Percentiles rank a stretch among this genome's conserved stretches.
These are phyloP conservation scores for Ophiostoma fasciatum DNA, from an alignment of 2,329 filamentous ascomycete species.

Conservation along the genomic window DNA sequence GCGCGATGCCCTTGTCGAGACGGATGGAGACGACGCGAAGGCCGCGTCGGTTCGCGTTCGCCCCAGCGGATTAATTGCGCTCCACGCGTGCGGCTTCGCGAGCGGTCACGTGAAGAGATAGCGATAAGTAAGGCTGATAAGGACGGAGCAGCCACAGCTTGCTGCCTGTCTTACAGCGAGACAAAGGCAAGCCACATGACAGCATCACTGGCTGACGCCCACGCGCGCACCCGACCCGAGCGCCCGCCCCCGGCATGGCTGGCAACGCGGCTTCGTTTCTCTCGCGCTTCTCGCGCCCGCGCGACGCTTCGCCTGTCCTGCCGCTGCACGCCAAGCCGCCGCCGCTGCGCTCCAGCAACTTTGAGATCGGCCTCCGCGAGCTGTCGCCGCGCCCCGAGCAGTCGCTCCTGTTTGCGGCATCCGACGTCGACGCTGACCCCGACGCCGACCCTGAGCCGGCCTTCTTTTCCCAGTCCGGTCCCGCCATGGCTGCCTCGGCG, in stretches of 20 bases:
- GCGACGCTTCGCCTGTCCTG: slow-evolving; percentile 14
- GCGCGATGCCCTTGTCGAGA: slow-evolving; percentile 2
- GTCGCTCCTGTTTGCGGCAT: slow-evolving; percentile 10
- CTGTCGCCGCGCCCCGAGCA: slow-evolving; percentile 19
- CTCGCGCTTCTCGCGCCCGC: slow-evolving; percentile 16
- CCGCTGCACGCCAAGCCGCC: slow-evolving; percentile 15
- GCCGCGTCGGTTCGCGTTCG: slow-evolving; percentile 10
- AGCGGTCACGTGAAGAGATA: slow-evolving; percentile 5
- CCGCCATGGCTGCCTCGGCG: no score
- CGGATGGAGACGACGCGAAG: slow-evolving; percentile 3
- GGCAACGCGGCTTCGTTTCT: slow-evolving; percentile 17
- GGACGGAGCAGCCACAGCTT: background rate
- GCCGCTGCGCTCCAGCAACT: slow-evolving; percentile 18
- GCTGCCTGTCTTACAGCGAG: slow-evolving; percentile 1
- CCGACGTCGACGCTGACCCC: no score
- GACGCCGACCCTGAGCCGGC: slow-evolving; percentile 7
- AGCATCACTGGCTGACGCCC: no score
- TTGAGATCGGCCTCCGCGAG: slow-evolving; percentile 21
- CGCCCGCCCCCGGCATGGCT: no score
- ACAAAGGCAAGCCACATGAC: no score
- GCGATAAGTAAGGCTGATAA: no score
- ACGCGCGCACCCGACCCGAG: no score
- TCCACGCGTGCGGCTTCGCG: slow-evolving; percentile 1
- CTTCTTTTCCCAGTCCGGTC: background rate
- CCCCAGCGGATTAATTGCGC: no score